Conservation (phyloP, 2,329 filamentous ascomycete genomes). For the Dothideomycetes sp. region DNA sequence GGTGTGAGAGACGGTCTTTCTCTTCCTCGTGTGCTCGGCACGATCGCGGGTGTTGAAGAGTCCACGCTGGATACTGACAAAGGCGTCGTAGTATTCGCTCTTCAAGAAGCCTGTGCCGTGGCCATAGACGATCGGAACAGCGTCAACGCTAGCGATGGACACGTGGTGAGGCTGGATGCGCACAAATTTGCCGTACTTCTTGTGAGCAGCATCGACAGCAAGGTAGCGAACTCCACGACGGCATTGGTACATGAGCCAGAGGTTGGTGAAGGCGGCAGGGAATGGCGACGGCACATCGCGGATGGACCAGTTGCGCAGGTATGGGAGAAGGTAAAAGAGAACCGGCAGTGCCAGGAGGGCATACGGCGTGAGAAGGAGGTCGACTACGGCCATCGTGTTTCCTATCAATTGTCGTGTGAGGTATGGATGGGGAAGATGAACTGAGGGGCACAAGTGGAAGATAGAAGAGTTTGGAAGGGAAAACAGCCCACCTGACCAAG, state of each 20-base stretch:
- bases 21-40: slow-evolving; percentile 74
- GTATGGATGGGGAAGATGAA: too few relatives aligned
- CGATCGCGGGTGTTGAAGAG: slow-evolving; percentile 85
- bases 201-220: slow-evolving; percentile 64
- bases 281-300: slow-evolving; percentile 53
- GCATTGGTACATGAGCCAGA: slow-evolving; percentile 63
- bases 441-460: too few relatives aligned
- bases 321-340: slow-evolving; percentile 51
- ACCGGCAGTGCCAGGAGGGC: slow-evolving; percentile 41
- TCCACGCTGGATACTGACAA: slow-evolving; percentile 75
- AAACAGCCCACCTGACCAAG: too few relatives aligned
- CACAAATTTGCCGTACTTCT: slow-evolving; percentile 68
- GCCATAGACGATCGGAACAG: slow-evolving; percentile 68
- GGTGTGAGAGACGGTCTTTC: slow-evolving; percentile 79
- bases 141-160: slow-evolving; percentile 69
- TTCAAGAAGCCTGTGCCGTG: slow-evolving; percentile 44
- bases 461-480: too few relatives aligned
- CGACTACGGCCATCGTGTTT: slow-evolving; percentile 26
- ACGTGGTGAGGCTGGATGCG: slow-evolving; percentile 79
- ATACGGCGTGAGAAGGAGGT: slow-evolving; percentile 36
- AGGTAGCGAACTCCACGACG: slow-evolving; percentile 51
- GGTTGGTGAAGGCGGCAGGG: slow-evolving; percentile 59
- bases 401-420: too few relatives aligned
- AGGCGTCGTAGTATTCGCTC: slow-evolving; percentile 80
- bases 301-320: slow-evolving; percentile 49